Base-by-base conservation (phyloP, 2,329 filamentous ascomycete species). In the Elsinoe necatrix region DNA sequence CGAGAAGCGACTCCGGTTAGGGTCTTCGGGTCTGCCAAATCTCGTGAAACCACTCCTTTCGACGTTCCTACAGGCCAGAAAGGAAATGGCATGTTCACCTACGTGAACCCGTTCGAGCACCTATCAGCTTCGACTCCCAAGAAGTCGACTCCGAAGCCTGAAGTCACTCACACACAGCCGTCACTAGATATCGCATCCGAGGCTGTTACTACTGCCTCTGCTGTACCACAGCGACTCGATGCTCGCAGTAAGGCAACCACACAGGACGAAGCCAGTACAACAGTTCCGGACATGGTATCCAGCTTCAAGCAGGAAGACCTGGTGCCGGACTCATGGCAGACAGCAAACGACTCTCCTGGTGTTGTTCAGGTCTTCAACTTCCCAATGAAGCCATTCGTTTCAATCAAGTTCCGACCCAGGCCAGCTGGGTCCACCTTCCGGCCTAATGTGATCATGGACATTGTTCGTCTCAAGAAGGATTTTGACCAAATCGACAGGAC, bases 401-500 rank as follows among this genome's bases (percentile, higher is more conserved):
- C 91, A 18, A 93, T 98, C 67, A 84, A 82, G 11, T 81, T 97
- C 64, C 70, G 79, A 66, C 68, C 69, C 39, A 71, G 72, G 77
- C 82, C 68, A 75, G 80, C 61, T 71, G 77, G 59, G 72, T 78
- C 59, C 72, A 78, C 85, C 2, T 85, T 97, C 69, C 84, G 86
- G 35, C 83, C 89, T 57, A 86, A 92, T 62, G 81, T 85, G 42
- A 84, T 95, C 64, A 87, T 95, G 77, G 89, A 95, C 64, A 93
- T 98, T 67, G 92, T 93, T 54, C 83, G 90, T 58, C 79, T 97
- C 61, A 95, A 95, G 79, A 97, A 97, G 74, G 90, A 95, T 4
- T 97, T 97, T 65, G 93, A 98, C 67, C 93, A 97, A 73, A 85
- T 96, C 60, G 93, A 98, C 68, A 87, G 95, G 62, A 95, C 91